A percentile compares a stretch with the other conserved stretches of the same genome.
phyloP scores from a whole-genome alignment of 768 basidiomycete species.

The Sistotremastrum suecicum region DNA sequence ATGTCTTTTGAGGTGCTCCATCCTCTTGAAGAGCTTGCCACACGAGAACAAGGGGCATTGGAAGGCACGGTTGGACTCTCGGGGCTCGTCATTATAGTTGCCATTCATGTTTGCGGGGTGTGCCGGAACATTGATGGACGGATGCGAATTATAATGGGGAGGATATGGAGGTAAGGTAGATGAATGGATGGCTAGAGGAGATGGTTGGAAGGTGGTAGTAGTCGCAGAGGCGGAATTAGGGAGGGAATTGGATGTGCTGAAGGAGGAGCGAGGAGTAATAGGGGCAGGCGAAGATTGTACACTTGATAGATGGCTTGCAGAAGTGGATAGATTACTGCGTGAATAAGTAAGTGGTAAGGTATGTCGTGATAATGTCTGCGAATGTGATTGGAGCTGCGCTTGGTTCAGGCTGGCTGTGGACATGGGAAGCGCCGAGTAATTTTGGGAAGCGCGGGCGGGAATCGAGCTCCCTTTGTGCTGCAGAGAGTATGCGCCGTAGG shows the following conservation, averaged over 20 bases:
- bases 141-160: slow-evolving; percentile 1
- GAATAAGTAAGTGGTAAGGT: too few relatives aligned
- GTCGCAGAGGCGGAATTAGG: too few relatives aligned
- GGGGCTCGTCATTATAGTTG: slow-evolving; percentile 17
- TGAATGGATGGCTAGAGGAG: too few relatives aligned
- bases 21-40: slow-evolving; percentile 75
- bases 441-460: too few relatives aligned
- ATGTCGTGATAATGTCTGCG: too few relatives aligned
- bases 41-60: slow-evolving; percentile 79
- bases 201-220: background rate
- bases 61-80: slow-evolving; percentile 26
- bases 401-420: background rate
- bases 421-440: background rate
- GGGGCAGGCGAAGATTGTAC: too few relatives aligned
- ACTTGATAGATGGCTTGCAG: too few relatives aligned
- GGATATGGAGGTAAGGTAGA: background rate
- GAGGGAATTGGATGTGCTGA: too few relatives aligned
- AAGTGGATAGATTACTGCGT: too few relatives aligned
- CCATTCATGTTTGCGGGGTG: slow-evolving; percentile 10
- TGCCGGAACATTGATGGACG: slow-evolving; percentile 4
- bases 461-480: too few relatives aligned
- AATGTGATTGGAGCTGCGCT: background rate
- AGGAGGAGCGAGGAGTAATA: too few relatives aligned
- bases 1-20: slow-evolving; percentile 85
- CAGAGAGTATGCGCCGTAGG: too few relatives aligned